Evolutionary conservation across 345 rosid species (phyloP), one percentile per base, ranked within the genome.

Genomic region (Eucalyptus tenuipes): DNA sequence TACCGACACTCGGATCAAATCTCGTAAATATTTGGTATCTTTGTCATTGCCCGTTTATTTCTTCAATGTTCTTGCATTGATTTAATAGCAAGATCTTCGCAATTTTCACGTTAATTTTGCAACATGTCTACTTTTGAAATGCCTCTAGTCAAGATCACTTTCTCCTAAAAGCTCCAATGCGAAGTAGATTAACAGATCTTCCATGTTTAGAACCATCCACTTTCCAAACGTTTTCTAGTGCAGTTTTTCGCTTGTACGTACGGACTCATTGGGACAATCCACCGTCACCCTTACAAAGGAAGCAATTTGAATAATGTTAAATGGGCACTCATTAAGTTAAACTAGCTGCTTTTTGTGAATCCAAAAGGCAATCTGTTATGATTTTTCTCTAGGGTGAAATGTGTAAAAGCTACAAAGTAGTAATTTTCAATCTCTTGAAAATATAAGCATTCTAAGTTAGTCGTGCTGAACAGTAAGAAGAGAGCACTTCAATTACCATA

Each of bases 231-330:
- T 50, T 50, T 16, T 50, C 22, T 17, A 16, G 53, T 16, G 53
- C 0, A 50, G 4, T 7, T 50, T 49, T 50, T 50, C 1, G 0
- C 22, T 50, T 50, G 4, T 50, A 50, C 4, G 2, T 50, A 16
- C 4, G 8, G 0, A 50, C 8, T 50, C 20, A 1, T 50, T 1
- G 53, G 53, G 0, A 50, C 0, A 50, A 50, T 50, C 22, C 1
- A 50, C 4, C 1, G 4, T 16, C 53, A 50, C 22, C 22, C 4
- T 50, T 50, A 0, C 53, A 50, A 16, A 16, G 22, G 8, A 2
- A 4, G n/a, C 12, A 57, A 57, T 57, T 57, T 5, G 1, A 57
- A 57, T 24, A 57, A 24, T 24, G 13, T 57, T 57, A 57, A 57
- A 10, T 57, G 29, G n/a, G 5, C 64, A 25, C 64, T 24, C 64